Conservation (phyloP, 768 basidiomycete species). For the Dioszegia crocea region DNA sequence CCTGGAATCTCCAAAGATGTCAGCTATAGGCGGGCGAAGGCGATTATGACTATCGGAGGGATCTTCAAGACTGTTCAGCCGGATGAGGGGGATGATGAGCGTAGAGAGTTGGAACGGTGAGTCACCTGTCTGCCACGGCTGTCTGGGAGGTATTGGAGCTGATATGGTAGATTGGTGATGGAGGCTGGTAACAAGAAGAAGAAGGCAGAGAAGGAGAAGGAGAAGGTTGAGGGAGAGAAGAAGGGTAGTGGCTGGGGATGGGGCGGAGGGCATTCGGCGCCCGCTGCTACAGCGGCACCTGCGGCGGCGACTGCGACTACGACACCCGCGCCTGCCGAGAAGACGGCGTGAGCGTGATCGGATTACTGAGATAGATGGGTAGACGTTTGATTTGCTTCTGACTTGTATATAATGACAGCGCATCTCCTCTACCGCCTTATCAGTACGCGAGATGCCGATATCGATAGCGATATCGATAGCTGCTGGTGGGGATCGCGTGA, state of each 20-base stretch:
- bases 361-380: background rate
- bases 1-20: constrained; percentile 66
- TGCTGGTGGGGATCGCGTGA: too few relatives aligned
- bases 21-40: constrained; percentile 80
- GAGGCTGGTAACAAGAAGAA: constrained; percentile 50
- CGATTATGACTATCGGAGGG: constrained; percentile 78
- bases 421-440: too few relatives aligned
- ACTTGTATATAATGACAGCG: too few relatives aligned
- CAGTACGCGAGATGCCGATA: too few relatives aligned
- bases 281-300: background rate
- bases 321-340: background rate
- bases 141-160: background rate
- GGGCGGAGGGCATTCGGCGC: constrained; percentile 15
- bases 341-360: background rate
- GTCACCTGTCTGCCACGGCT: constrained; percentile 32
- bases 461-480: too few relatives aligned
- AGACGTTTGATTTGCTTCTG: background rate
- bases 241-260: constrained; percentile 27
- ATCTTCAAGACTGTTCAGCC: constrained; percentile 80
- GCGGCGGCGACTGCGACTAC: constrained; percentile 2
- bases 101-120: constrained; percentile 87
- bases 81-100: constrained; percentile 88
- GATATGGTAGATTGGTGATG: constrained; percentile 38
- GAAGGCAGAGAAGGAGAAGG: constrained; percentile 42
- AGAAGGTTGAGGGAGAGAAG: constrained; percentile 21